Conservation (phyloP, 148 eudicot genomes). For the Rhododendron molle region DNA sequence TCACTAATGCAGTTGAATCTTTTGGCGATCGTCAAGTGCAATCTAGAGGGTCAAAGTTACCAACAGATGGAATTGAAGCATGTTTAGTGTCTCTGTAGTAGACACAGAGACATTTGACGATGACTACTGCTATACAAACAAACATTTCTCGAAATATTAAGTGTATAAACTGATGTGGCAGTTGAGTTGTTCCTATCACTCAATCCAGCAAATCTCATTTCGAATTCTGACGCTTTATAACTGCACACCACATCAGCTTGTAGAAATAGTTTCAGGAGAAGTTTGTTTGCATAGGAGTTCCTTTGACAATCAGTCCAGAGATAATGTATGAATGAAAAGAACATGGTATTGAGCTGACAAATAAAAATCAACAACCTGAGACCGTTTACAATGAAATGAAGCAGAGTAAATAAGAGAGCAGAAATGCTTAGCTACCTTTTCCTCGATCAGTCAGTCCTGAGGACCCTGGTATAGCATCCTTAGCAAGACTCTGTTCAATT, state of each 20-base stretch:
- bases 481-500: conserved; percentile 21
- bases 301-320: not conserved
- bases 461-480: conserved; percentile 11
- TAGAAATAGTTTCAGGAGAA: not conserved
- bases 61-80: not conserved
- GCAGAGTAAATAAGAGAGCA: not conserved
- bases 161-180: not conserved
- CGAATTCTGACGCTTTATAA: not conserved
- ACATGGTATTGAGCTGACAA: not conserved
- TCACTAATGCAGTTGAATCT: not conserved
- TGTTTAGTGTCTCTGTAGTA: not conserved
- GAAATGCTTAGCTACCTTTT: conserved; percentile 18
- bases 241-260: not conserved
- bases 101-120: not conserved
- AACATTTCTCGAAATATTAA: not conserved
- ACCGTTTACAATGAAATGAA: not conserved
- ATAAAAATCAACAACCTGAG: not conserved
- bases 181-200: not conserved
- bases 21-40: not conserved
- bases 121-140: not conserved
- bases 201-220: not conserved
- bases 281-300: not conserved
- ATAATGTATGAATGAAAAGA: not conserved
- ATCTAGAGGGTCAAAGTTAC: not conserved
- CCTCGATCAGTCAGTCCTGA: conserved; percentile 14